Evolutionary conservation across 208 protist genomes (phyloP), one percentile per base, ranked within the genome.

Genomic region (Crithidia acanthocephali): DNA sequence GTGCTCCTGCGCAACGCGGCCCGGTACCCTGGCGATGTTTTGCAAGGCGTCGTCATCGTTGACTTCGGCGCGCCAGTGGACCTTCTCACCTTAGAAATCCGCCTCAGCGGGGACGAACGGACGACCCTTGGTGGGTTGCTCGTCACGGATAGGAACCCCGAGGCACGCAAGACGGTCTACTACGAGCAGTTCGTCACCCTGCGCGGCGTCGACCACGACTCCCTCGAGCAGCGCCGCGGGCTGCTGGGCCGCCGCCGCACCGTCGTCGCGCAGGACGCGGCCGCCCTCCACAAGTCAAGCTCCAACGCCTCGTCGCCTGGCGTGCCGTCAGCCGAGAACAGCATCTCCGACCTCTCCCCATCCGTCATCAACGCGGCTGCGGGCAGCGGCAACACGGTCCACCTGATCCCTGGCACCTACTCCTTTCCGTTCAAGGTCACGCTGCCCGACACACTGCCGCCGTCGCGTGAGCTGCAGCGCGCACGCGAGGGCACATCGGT

Each of bases 401-500:
- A 74, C 30, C 61, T 92, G 0, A 50, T 79, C 52, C 80, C 84
- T 2, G 89, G 89, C 56, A 86, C 65, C 35, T 95, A 95, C 66
- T 81, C 66, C 22, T 92, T 87, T 51, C 89, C 89, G 0, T 92
- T 95, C 65, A 45, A 28, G 25, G 60, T 88, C 22, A n/a, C 22
- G 23, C 79, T 95, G 15, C 86, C 89, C 5, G 69, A 80, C 65
- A 57, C 47, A 3, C 45, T 94, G 32, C 89, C 89, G 13, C 80
- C 81, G 25, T 83, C 84, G 16, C 68, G 74, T 22, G 47, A 60
- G 22, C 60, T 86, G 23, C 33, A 53, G 7, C 52, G 61, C 23
- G 69, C 68, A 20, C 66, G 64, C 16, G 76, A 82, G 51, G 81
- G 71, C 9, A 33, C 33, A 48, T 71, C 76, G 22, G 65, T 76